These are phyloP conservation scores for Cytospora piceicola DNA, from an alignment of 2,329 filamentous ascomycete genomes.

Conservation along the genomic window DNA sequence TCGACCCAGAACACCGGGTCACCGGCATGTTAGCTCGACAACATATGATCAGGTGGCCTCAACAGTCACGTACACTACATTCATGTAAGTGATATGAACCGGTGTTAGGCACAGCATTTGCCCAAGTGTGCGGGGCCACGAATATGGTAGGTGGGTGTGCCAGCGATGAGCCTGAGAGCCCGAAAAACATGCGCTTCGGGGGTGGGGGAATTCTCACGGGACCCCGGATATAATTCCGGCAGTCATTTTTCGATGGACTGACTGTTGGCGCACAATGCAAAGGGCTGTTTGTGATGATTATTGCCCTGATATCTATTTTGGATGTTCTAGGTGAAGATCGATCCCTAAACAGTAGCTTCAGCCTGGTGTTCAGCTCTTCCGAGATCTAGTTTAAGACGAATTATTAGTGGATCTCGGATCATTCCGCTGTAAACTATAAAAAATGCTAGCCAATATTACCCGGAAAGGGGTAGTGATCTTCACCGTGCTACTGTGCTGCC, in stretches of 20 bases:
- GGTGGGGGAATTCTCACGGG: constrained; percentile 14
- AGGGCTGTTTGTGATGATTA: too few relatives aligned
- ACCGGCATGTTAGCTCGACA: background rate
- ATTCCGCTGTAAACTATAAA: too few relatives aligned
- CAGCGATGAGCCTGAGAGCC: background rate
- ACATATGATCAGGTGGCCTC: background rate
- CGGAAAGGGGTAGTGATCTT: too few relatives aligned
- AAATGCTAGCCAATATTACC: too few relatives aligned
- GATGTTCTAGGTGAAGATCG: too few relatives aligned
- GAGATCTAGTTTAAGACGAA: too few relatives aligned
- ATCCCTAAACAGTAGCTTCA: too few relatives aligned
- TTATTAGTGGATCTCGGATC: too few relatives aligned
- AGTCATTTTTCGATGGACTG: too few relatives aligned
- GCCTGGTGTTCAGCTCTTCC: too few relatives aligned
- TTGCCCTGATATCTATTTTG: background rate
- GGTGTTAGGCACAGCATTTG: background rate
- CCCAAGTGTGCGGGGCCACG: background rate
- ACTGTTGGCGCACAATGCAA: too few relatives aligned
- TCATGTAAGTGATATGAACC: background rate
- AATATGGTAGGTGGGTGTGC: background rate
- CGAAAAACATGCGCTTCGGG: constrained; percentile 7
- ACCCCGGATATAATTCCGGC: constrained; percentile 15
- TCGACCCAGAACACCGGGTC: constrained; percentile 2
- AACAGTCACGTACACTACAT: background rate
- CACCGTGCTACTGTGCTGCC: too few relatives aligned